Evolutionary conservation across 129 eudicot genomes (phyloP), one percentile per base, ranked within the genome.

Genomic region (Ambrosia trifida): DNA sequence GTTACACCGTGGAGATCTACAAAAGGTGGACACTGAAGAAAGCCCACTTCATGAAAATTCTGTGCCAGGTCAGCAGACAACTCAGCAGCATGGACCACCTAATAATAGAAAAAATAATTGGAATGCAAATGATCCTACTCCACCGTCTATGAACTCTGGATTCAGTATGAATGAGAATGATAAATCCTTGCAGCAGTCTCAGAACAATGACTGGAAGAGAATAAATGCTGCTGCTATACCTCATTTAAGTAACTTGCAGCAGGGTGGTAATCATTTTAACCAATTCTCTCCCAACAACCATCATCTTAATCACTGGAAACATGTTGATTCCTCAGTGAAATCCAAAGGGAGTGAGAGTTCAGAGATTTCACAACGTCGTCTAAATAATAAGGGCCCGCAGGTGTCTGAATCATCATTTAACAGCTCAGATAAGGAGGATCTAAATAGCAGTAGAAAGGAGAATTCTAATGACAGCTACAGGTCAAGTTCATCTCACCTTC

Each of bases 401-500:
- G 70, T 79, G 60, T 74, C 83, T 66, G 83, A 85, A 53, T 83
- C 95, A 57, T 83, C 95, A 14, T 59, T 69, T 68, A 80, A 79
- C 69, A 78, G 78, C 56, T 68, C 58, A 13, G 89, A 74, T 33
- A 79, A 80, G 66, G 91, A 79, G 74, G 90, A 70, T 43, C 49
- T 69, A 73, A 77, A 72, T 61, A 43, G 66, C 63, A 73, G 79
- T 64, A 71, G 46, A 78, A 85, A 80, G 78, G 91, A 88, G 79
- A 81, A 86, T 64, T 85, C 86, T 46, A 85, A 69, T 73, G 88
- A 85, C 36, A 81, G 95, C 82, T 72, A 82, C 74, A 80, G 72
- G 44, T 79, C 88, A n/a, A 86, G 84, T 53, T 52, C 80, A 60
- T 83, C 84, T 57, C 82, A 80, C 58, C 83, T 46, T 62, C 59